Evolutionary conservation across 2,329 filamentous ascomycete genomes (phyloP).

Genomic region (Fusarium sp.): DNA sequence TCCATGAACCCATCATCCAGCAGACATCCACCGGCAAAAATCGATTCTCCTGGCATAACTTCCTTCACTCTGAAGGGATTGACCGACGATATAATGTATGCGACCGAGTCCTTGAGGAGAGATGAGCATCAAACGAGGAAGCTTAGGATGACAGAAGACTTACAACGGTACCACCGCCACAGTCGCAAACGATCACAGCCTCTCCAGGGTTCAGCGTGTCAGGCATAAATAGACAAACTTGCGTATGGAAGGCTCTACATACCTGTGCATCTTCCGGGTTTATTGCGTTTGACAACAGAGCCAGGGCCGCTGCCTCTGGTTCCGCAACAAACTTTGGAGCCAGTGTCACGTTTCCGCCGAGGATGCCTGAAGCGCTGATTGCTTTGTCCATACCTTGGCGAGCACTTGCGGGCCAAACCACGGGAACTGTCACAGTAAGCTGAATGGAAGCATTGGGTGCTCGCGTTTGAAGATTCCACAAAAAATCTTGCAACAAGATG

Average conservation of each 20-base stretch:
- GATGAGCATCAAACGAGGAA: not conserved
- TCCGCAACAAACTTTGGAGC: not conserved
- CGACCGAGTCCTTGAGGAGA: not conserved
- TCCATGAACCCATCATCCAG: not conserved
- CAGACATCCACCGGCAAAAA: not conserved
- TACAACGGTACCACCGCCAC: not conserved
- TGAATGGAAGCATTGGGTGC: not conserved
- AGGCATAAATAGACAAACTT: not conserved
- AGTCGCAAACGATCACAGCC: not conserved
- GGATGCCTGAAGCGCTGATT: not conserved
- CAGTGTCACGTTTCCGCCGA: not conserved
- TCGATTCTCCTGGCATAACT: no score
- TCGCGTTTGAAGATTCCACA: rapidly evolving
- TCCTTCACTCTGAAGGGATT: not conserved
- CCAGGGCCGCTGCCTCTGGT: not conserved
- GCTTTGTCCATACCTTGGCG: not conserved
- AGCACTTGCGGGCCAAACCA: not conserved
- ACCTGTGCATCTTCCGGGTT: not conserved
- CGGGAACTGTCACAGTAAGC: not conserved
- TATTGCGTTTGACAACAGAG: not conserved
- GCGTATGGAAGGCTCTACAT: not conserved
- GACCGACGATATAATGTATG: not conserved
- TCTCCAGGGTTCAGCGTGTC: not conserved
- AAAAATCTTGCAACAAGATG: not conserved
- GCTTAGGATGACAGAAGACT: not conserved